phyloP scores from a whole-genome alignment of 1,284 basidiomycete genomes.

The Ceratobasidium sp. region DNA sequence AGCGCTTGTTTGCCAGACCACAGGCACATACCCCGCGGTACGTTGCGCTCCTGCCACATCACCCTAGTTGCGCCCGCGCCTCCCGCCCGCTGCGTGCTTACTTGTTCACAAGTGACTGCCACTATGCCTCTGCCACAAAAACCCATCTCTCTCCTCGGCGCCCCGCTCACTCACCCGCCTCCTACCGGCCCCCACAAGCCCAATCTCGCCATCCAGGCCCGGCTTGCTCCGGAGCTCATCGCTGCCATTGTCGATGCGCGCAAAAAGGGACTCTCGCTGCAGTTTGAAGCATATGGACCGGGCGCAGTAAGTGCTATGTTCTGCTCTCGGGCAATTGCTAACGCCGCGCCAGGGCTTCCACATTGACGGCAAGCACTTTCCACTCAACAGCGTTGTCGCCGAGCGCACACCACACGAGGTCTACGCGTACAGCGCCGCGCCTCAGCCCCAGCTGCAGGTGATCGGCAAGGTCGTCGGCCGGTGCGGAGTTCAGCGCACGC shows the following conservation, averaged over 20 bases:
- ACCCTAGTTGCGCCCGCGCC: conserved; percentile 15
- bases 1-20: background rate
- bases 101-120: background rate
- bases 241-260: conserved; percentile 32
- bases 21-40: background rate
- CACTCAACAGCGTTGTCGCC: conserved; percentile 19
- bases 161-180: conserved; percentile 28
- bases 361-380: conserved; percentile 40
- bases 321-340: background rate
- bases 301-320: conserved; percentile 14
- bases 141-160: conserved; percentile 33
- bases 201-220: conserved; percentile 25
- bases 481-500: conserved; percentile 29
- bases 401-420: conserved; percentile 35
- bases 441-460: conserved; percentile 29
- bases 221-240: conserved; percentile 35
- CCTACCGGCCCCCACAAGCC: conserved; percentile 37
- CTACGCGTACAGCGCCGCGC: conserved; percentile 23
- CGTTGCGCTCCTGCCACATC: conserved; percentile 6
- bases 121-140: conserved; percentile 26
- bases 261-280: conserved; percentile 30
- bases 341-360: conserved; percentile 23
- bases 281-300: conserved; percentile 36
- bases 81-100: conserved; percentile 3
- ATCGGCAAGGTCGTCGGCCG: conserved; percentile 33